phyloP scores from a whole-genome alignment of 2,329 filamentous ascomycete species.

The Pseudophaeomoniella oleicola region DNA sequence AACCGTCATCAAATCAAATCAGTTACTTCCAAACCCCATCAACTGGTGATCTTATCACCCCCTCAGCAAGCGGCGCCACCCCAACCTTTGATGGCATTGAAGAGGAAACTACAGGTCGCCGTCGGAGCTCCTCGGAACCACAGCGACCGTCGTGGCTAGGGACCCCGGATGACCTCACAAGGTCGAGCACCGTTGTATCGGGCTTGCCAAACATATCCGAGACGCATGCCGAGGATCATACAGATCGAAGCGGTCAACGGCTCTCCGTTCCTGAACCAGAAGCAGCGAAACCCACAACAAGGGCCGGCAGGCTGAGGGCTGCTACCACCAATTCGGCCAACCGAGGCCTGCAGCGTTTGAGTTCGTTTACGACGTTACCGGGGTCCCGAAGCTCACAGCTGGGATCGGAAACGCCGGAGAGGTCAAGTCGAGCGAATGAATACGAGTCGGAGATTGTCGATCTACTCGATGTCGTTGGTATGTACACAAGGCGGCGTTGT shows the following conservation, averaged over 20 bases:
- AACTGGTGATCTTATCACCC: no score
- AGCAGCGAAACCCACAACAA: background rate
- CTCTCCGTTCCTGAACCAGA: background rate
- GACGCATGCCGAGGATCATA: background rate
- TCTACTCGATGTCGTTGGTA: constrained; percentile 54
- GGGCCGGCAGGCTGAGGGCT: background rate
- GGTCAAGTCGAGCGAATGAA: constrained; percentile 19
- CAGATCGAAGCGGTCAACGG: background rate
- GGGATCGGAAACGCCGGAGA: background rate
- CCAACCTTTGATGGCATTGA: background rate
- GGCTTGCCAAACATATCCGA: background rate
- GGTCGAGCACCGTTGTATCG: background rate
- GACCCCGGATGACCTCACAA: background rate
- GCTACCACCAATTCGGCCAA: background rate
- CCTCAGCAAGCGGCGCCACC: no score
- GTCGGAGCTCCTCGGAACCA: background rate
- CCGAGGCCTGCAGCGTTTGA: background rate
- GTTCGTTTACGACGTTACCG: background rate
- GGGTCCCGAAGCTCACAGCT: background rate
- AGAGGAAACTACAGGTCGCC: background rate
- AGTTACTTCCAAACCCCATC: background rate
- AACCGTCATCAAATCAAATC: background rate
- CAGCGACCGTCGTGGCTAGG: background rate
- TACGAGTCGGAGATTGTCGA: constrained; percentile 52
- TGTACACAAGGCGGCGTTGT: constrained; percentile 13